Evolutionary conservation across 345 rosid species (phyloP), one percentile per base, ranked within the genome.

Genomic region (Atalantia buxifolia): DNA sequence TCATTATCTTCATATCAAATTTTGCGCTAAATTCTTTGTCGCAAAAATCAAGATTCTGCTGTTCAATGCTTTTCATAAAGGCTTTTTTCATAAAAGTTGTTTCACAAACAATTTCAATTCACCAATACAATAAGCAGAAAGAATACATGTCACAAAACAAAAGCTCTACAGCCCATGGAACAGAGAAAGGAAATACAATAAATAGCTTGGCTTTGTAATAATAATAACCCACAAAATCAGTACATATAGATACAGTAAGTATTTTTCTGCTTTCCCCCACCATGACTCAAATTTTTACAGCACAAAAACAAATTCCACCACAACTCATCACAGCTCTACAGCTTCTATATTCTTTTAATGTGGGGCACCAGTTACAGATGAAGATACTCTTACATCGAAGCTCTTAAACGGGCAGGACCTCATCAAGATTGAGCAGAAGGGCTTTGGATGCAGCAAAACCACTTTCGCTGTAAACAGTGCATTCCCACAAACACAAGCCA

Each of bases 371-470:
- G 74, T 77, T 76, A 81, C 81, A 82, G 80, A 78, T 79, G 80
- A 83, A 69, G 80, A 81, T 72, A 62, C 79, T 79, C 76, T 77
- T 72, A 80, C 59, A 71, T 28, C 74, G 86, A 87, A 78, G 83
- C 84, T 73, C 83, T 73, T 66, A 48, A 10, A 33, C 21, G 55
- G 71, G 81, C 80, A 74, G 30, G 75, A 36, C 74, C 55, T 77
- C 53, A 70, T 93, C 90, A 92, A 85, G 97, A 87, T 79, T 90
- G 92, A 27, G 89, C 90, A 30, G 91, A 62, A 8, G 96, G 93
- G 78, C 88, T 81, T 67, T 85, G 89, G 63, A 93, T 68, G 87
- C 99, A 95, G 92, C 98, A 95, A 76, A 95, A 87, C 99, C 99
- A 93, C 82, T 92, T 95, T 82, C 85, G 93, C 99, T 95, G 94